Conservation (phyloP, 371 early-diverging fungal species). For the Thermomucor indicae-seudaticae region DNA sequence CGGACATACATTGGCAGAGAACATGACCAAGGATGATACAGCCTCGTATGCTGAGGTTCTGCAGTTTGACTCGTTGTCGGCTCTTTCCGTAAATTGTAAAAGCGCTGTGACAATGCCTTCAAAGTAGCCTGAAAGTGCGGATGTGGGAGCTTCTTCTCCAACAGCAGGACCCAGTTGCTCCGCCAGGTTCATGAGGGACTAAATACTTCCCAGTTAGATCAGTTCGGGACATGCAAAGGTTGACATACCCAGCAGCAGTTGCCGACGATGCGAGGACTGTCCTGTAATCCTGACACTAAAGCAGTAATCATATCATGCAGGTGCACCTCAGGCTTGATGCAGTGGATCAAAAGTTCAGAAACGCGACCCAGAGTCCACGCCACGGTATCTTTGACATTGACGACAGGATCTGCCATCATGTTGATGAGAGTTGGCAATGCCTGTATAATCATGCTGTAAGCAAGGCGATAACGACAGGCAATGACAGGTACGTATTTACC, state of each 20-base stretch:
- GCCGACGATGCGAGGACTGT: conserved; percentile 81
- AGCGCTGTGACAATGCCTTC: conserved; percentile 72
- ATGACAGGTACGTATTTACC: conserved; percentile 9
- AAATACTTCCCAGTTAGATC: not conserved
- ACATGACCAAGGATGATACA: conserved; percentile 69
- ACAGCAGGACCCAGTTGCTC: conserved; percentile 57
- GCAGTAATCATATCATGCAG: conserved; percentile 69
- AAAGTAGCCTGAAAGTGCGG: conserved; percentile 77
- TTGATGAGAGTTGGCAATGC: conserved; percentile 82
- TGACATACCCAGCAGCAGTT: conserved; percentile 90
- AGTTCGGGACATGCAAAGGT: conserved; percentile 69
- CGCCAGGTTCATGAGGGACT: conserved; percentile 83
- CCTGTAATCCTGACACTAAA: conserved; percentile 76
- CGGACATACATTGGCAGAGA: conserved; percentile 44
- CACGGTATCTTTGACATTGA: conserved; percentile 90
- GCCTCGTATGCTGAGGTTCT: conserved; percentile 92
- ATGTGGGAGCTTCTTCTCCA: conserved; percentile 53
- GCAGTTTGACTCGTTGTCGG: conserved; percentile 71
- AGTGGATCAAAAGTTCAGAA: conserved; percentile 64
- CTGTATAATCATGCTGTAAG: conserved; percentile 7
- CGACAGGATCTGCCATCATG: conserved; percentile 80
- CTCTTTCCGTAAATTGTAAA: conserved; percentile 67
- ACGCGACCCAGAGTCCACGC: conserved; percentile 96
- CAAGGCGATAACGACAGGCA: not conserved
- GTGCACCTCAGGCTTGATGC: conserved; percentile 70